Evolutionary conservation across 768 basidiomycete species (phyloP).

Genomic region (Rhizopogon vesiculosus): DNA sequence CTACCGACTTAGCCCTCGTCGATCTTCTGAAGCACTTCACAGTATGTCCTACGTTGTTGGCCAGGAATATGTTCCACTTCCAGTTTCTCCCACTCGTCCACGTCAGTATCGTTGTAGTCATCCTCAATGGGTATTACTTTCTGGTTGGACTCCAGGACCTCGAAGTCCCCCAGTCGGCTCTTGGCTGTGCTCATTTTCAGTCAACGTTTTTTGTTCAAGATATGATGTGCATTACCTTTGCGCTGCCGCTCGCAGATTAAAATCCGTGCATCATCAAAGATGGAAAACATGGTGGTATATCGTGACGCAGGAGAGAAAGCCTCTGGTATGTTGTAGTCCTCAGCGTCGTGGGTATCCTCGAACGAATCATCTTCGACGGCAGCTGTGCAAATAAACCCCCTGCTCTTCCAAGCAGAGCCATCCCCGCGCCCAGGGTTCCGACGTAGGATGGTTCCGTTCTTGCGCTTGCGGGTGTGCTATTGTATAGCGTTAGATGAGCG

Average conservation of each 20-base stretch:
- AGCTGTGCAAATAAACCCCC: neutral
- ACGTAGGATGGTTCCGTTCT: neutral
- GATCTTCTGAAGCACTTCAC: constrained; percentile 15
- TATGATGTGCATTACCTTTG: constrained; percentile 9
- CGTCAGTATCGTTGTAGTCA: neutral
- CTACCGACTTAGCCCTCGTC: constrained; percentile 1
- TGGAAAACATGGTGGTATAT: neutral
- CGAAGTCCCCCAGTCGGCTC: constrained; percentile 14
- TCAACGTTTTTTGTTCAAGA: neutral
- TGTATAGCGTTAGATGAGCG: neutral
- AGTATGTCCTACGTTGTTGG: constrained; percentile 15
- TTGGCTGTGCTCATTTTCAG: constrained; percentile 4
- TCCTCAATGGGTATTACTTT: constrained; percentile 13
- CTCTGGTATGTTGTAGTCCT: neutral
- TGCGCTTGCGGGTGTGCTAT: neutral
- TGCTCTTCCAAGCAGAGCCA: neutral
- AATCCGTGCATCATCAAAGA: constrained; percentile 1
- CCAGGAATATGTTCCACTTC: constrained; percentile 1
- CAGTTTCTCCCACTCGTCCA: constrained; percentile 19
- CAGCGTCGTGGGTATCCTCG: neutral
- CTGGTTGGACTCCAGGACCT: constrained; percentile 15
- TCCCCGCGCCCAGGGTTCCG: neutral
- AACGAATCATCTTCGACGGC: neutral
- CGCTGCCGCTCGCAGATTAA: neutral
- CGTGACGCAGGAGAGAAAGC: neutral